These are phyloP conservation scores for Colletotrichum spaethianum DNA, from an alignment of 2,329 filamentous ascomycete species.

Conservation along the genomic window DNA sequence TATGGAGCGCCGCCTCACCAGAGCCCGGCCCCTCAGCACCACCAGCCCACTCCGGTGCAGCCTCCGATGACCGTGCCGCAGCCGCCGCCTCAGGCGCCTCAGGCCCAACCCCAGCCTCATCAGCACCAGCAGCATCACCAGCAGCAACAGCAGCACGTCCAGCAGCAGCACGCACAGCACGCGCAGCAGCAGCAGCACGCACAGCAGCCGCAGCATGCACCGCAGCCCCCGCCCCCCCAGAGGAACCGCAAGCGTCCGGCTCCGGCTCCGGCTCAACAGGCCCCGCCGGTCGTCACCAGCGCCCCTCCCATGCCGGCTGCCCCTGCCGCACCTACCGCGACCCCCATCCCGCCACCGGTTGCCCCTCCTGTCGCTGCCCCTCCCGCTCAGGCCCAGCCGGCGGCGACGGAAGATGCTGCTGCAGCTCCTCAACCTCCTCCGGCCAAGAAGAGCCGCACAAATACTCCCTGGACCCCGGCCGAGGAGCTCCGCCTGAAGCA, in stretches of 20 bases:
- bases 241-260: constrained; percentile 47
- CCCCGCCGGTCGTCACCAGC: constrained; percentile 50
- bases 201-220: constrained; percentile 48
- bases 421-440: constrained; percentile 64
- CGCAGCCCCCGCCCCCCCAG: constrained; percentile 50
- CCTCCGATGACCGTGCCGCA: constrained; percentile 61
- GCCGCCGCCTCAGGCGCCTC: constrained; percentile 53
- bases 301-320: constrained; percentile 45
- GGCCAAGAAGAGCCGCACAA: constrained; percentile 95
- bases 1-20: constrained; percentile 57
- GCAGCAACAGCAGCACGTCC: constrained; percentile 47
- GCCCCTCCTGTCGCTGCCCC: constrained; percentile 50
- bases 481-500: constrained; percentile 94
- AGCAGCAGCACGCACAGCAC: constrained; percentile 49
- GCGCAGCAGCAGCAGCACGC: constrained; percentile 47
- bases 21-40: constrained; percentile 55
- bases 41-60: constrained; percentile 57
- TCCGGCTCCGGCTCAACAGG: constrained; percentile 55
- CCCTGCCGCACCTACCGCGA: constrained; percentile 52
- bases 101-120: constrained; percentile 45
- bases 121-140: constrained; percentile 52
- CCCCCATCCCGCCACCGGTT: constrained; percentile 52
- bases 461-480: constrained; percentile 96
- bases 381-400: constrained; percentile 49
- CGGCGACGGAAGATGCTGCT: constrained; percentile 49